A percentile compares a stretch with the other conserved stretches of the same genome.
phyloP scores from a whole-genome alignment of 2,329 filamentous ascomycete genomes.

The Fonsecaea monophora region DNA sequence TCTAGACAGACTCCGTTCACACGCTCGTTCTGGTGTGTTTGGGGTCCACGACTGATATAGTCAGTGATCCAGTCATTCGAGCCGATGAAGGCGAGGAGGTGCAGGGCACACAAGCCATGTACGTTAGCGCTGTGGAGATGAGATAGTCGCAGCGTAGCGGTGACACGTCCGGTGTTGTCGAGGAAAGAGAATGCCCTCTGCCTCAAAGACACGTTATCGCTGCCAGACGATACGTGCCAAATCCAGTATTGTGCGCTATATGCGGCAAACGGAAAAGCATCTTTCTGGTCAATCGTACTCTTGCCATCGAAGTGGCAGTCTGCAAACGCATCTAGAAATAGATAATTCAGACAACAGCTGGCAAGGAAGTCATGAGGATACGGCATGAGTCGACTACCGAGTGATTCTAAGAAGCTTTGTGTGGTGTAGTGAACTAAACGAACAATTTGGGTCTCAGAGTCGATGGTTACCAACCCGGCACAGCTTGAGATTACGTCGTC shows the following conservation, averaged over 20 bases:
- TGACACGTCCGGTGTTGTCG: background rate
- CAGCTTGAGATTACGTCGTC: conserved; percentile 48
- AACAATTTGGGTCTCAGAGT: conserved; percentile 49
- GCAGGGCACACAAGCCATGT: conserved; percentile 2
- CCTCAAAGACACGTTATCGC: background rate
- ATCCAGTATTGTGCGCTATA: conserved; percentile 13
- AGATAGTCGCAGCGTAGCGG: background rate
- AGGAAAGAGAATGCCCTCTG: conserved; percentile 3
- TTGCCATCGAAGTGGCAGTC: conserved; percentile 2
- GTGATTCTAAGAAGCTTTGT: conserved; percentile 53
- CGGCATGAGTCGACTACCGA: conserved; percentile 45
- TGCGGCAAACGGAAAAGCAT: conserved; percentile 2
- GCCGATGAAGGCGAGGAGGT: conserved; percentile 18
- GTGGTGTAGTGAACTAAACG: conserved; percentile 57
- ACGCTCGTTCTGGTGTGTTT: background rate
- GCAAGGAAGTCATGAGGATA: conserved; percentile 43
- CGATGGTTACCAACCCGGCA: conserved; percentile 52
- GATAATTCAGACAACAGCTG: conserved; percentile 47
- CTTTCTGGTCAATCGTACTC: background rate
- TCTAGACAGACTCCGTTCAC: background rate
- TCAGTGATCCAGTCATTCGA: conserved; percentile 10
- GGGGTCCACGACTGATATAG: conserved; percentile 12
- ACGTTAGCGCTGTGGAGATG: background rate
- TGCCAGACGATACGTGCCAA: background rate
- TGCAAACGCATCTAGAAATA: conserved; percentile 46